Conservation (phyloP, 371 early-diverging fungal genomes). For the Mucor lusitanicus region DNA sequence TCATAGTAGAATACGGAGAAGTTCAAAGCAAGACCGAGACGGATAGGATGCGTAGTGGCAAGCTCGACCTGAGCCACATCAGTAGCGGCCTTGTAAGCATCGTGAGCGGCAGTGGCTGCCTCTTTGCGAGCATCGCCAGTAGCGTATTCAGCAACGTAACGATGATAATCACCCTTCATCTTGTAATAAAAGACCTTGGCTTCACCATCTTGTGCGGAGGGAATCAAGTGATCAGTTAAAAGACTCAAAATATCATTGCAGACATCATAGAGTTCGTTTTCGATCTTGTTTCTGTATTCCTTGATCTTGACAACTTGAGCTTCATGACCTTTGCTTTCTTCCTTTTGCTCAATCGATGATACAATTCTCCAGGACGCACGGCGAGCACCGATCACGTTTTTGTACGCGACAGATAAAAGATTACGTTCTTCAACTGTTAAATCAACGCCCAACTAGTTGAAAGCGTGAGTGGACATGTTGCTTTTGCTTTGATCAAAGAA, state of each 20-base stretch:
- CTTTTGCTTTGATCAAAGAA: neutral
- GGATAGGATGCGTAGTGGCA: slow-evolving; percentile 98
- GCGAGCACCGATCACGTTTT: slow-evolving; percentile 99
- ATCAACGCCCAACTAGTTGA: slow-evolving; percentile 54
- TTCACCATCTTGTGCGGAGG: slow-evolving; percentile 86
- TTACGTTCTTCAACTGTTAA: slow-evolving; percentile 98
- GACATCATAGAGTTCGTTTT: slow-evolving; percentile 91
- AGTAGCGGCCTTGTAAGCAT: slow-evolving; percentile 96
- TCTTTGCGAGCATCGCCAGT: slow-evolving; percentile 85
- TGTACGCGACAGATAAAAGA: slow-evolving; percentile 98
- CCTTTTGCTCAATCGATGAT: slow-evolving; percentile 98
- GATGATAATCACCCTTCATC: slow-evolving; percentile 99
- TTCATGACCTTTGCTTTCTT: slow-evolving; percentile 89
- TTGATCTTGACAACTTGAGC: slow-evolving; percentile 87
- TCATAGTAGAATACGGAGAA: slow-evolving; percentile 99
- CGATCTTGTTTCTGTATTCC: slow-evolving; percentile 91
- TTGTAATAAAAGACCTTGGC: slow-evolving; percentile 99
- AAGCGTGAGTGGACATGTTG: neutral
- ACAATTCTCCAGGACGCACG: slow-evolving; percentile 99
- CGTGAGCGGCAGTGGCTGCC: slow-evolving; percentile 86
- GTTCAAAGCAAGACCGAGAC: slow-evolving; percentile 99
- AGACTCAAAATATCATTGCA: slow-evolving; percentile 95
- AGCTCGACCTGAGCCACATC: slow-evolving; percentile 93
- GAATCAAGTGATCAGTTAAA: slow-evolving; percentile 87
- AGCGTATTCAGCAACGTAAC: slow-evolving; percentile 99